Evolutionary conservation across 1,284 basidiomycete genomes (phyloP).

Genomic region (Stygiomarasmius scandens): DNA sequence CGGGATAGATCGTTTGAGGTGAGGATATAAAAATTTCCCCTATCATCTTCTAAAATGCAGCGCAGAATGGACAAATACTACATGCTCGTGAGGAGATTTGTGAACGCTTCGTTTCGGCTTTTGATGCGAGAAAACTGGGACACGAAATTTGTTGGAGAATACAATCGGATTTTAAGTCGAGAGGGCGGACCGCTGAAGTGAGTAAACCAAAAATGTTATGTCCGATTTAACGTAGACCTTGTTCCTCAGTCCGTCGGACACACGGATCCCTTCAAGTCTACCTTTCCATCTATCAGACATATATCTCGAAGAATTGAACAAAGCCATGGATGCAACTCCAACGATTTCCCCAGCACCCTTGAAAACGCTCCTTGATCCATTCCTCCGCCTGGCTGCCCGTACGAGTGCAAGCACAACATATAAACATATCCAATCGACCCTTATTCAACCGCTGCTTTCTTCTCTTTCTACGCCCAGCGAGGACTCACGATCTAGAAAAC

Average conservation of each 20-base stretch:
- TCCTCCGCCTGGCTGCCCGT: conserved; percentile 68
- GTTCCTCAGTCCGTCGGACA: conserved; percentile 64
- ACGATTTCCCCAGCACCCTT: conserved; percentile 55
- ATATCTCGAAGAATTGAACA: conserved; percentile 90
- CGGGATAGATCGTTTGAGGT: conserved; percentile 90
- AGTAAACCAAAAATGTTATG: conserved; percentile 23
- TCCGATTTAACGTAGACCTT: conserved; percentile 12
- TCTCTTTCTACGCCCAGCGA: conserved; percentile 38
- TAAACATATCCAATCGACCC: conserved; percentile 64
- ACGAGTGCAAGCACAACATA: conserved; percentile 66
- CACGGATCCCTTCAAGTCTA: conserved; percentile 77
- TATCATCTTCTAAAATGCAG: background rate
- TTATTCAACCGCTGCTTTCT: conserved; percentile 68
- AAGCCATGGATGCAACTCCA: conserved; percentile 45
- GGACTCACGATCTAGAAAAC: conserved; percentile 43
- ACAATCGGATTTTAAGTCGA: conserved; percentile 67
- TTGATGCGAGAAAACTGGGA: conserved; percentile 78
- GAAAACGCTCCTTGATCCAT: conserved; percentile 62
- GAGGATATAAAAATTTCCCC: conserved; percentile 21
- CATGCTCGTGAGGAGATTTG: conserved; percentile 88
- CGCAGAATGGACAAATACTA: conserved; percentile 95
- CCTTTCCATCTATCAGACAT: conserved; percentile 89
- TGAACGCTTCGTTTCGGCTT: conserved; percentile 84
- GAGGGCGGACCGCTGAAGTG: conserved; percentile 81
- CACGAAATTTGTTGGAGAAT: conserved; percentile 50